These are phyloP conservation scores for Colletotrichum incanum DNA, from an alignment of 2,329 filamentous ascomycete genomes.

Conservation along the genomic window DNA sequence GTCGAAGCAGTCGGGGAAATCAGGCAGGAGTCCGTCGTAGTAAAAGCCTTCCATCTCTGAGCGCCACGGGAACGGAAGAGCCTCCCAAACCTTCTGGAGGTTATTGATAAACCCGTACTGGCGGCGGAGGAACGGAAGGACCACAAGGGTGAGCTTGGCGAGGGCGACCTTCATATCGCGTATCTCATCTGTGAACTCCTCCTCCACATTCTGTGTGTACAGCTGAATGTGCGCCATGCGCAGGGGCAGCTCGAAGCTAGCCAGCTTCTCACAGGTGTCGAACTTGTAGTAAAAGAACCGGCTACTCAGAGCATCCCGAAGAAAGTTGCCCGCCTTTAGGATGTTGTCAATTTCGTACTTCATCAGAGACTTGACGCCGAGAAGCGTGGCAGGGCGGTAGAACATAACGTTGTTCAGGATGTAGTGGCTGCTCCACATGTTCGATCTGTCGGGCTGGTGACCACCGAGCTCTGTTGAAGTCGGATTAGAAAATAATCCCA, in stretches of 20 bases:
- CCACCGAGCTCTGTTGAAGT: constrained; percentile 5
- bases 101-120: constrained; percentile 20
- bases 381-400: constrained; percentile 51
- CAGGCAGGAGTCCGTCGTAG: constrained; percentile 30
- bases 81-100: constrained; percentile 23
- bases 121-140: constrained; percentile 36
- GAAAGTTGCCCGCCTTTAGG: constrained; percentile 1
- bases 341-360: constrained; percentile 29
- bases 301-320: constrained; percentile 5
- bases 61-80: constrained; percentile 39
- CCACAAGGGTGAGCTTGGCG: constrained; percentile 21
- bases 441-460: constrained; percentile 26
- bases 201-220: constrained; percentile 37
- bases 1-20: constrained; percentile 25
- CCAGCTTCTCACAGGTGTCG: constrained; percentile 6
- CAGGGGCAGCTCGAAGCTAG: constrained; percentile 31
- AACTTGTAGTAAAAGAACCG: constrained; percentile 39
- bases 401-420: constrained; percentile 53
- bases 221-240: constrained; percentile 31
- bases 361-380: constrained; percentile 49
- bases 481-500: not conserved
- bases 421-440: constrained; percentile 49
- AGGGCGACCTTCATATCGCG: constrained; percentile 34
- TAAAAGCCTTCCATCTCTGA: constrained; percentile 32
- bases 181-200: constrained; percentile 17